Conservation (phyloP, 768 basidiomycete genomes). For the Hericium coralloides region DNA sequence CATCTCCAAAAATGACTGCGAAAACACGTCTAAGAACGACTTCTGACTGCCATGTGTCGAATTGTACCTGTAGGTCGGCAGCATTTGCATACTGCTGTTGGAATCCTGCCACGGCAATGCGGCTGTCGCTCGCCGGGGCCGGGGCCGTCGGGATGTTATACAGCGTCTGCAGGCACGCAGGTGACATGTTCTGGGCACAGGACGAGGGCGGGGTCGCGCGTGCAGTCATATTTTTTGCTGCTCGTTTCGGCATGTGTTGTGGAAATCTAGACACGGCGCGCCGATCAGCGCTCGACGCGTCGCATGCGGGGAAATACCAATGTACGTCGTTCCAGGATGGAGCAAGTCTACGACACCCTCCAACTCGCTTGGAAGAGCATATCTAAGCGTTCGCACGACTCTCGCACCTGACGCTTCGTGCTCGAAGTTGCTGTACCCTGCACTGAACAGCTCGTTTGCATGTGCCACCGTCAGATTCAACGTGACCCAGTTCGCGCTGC, state of each 20-base stretch:
- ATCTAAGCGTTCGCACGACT: slow-evolving; percentile 8
- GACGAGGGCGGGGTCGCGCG: neutral
- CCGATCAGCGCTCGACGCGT: neutral
- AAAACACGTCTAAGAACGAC: neutral
- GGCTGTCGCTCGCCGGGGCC: slow-evolving; percentile 10
- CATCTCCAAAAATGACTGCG: neutral
- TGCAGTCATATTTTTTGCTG: neutral
- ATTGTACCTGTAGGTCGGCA: slow-evolving; percentile 7
- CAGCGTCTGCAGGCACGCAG: slow-evolving; percentile 16
- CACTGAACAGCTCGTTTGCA: slow-evolving; percentile 18
- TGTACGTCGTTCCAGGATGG: slow-evolving; percentile 8
- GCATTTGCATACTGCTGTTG: slow-evolving; percentile 15
- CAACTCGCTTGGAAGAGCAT: slow-evolving; percentile 7
- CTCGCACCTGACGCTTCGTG: slow-evolving; percentile 8
- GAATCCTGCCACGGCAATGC: slow-evolving; percentile 17
- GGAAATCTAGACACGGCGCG: neutral
- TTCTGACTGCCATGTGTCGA: neutral
- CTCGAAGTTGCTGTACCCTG: slow-evolving; percentile 12
- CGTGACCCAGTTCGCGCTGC: neutral
- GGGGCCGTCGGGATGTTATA: slow-evolving; percentile 17
- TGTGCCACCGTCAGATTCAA: slow-evolving; percentile 18
- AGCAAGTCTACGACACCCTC: slow-evolving; percentile 5
- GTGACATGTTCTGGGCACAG: slow-evolving; percentile 12
- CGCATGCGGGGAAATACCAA: neutral
- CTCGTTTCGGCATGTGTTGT: neutral